phyloP scores from a whole-genome alignment of 345 rosid genomes.

The Populus deltoides region DNA sequence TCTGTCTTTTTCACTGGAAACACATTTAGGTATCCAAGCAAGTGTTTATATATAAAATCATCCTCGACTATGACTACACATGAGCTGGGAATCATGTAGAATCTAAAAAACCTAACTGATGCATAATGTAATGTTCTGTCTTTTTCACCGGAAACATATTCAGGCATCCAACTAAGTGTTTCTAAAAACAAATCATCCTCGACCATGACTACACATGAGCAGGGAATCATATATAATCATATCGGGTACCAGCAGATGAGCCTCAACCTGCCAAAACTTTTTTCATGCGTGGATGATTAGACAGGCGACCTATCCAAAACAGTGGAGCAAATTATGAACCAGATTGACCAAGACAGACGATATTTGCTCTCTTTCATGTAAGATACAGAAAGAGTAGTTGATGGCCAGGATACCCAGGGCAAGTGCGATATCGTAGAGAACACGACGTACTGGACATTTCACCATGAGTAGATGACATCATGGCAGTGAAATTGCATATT shows the following conservation, averaged over 20 bases:
- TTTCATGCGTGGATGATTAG: neutral
- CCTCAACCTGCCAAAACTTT: neutral
- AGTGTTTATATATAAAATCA: too few species aligned
- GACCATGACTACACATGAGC: slow-evolving; percentile 1
- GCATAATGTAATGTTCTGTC: neutral
- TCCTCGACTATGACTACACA: neutral
- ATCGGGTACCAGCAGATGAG: slow-evolving; percentile 1
- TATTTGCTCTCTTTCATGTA: neutral
- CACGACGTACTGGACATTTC: neutral
- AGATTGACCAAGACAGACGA: neutral
- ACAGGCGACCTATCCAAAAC: neutral
- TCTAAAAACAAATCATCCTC: neutral
- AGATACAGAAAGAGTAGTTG: neutral
- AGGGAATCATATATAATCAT: slow-evolving; percentile 6
- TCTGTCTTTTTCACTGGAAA: neutral
- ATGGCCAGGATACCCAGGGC: neutral
- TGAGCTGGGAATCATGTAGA: slow-evolving; percentile 7
- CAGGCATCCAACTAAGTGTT: neutral
- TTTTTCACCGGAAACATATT: neutral
- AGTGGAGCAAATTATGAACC: neutral
- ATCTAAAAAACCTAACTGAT: neutral
- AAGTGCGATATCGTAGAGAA: neutral
- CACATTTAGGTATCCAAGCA: neutral
- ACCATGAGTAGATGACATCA: neutral
- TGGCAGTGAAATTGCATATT: neutral